Base-by-base conservation (phyloP, 1,284 basidiomycete species). In the Cryptococcus neoformans region DNA sequence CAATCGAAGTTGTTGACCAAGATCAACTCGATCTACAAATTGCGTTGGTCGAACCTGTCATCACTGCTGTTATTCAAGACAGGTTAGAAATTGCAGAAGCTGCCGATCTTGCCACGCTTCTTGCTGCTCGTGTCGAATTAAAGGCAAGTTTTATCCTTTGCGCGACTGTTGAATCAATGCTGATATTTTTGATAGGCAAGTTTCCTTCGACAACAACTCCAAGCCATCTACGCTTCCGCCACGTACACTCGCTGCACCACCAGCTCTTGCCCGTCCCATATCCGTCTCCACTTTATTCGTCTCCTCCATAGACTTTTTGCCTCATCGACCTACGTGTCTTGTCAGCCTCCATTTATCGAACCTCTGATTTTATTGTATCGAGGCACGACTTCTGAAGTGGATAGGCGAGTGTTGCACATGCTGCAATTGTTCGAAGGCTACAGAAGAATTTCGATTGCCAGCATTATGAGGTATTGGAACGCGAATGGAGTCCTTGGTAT, bases 351-450 rank as follows among this genome's bases (percentile, higher is more conserved):
- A 1, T 89, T 92, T 63, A 77, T 94, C 50, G 85, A 88, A 53
- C 88, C 90, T 1, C 79, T 95, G 35, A 75, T 89, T 37, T 78
- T 76, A 6, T 76, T 92, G 1, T 96, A 96, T 71, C 77, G 82
- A 4, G 92, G 89, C 1, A 87, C 87, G 0, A 73, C 88, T 37
- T 83, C 84, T 0, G 55, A 59, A 0, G 67, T 85, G 0, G 93
- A 96, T 70, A 81, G 82, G 14, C 81, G 79, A 49, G 76, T 96
- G 1, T 76, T 94, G 2, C 81, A 83, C 1, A 83, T 94, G 46
- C 88, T 95, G 78, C 82, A 83, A 42, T 78, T 90, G 0, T 93
- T 92, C 64, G 93, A 95, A 70, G 71, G 68, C 0, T 84, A 88
- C 51, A 83, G 86, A n/a, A 85, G 84, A 55, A 77, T 82, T 0